Evolutionary conservation across 345 rosid species (phyloP).

Genomic region (Ceriops tagal): DNA sequence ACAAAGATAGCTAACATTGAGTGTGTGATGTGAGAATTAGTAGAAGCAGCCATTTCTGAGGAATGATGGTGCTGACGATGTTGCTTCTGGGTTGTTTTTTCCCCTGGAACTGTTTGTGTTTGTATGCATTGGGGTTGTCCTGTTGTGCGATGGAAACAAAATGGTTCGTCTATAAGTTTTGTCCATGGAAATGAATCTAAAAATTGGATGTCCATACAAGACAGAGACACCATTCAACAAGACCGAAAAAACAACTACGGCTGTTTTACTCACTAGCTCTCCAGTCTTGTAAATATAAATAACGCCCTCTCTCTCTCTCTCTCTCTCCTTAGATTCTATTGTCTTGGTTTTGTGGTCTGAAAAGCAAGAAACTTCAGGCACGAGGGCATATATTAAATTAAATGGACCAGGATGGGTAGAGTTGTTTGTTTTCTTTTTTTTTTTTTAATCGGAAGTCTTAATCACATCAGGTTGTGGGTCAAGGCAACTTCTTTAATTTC

Average conservation of each 20-base stretch:
- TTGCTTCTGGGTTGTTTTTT: slow-evolving; percentile 33
- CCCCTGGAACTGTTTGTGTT: slow-evolving; percentile 23
- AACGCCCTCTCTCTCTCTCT: slow-evolving; percentile 6
- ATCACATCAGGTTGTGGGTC: slow-evolving; percentile 21
- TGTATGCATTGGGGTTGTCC: slow-evolving; percentile 57
- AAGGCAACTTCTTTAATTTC: slow-evolving; percentile 2
- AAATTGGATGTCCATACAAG: slow-evolving; percentile 43
- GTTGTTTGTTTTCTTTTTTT: background rate
- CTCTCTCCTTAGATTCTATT: slow-evolving; percentile 24
- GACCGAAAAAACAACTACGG: background rate
- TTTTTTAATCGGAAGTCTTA: slow-evolving; percentile 12
- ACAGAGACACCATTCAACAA: slow-evolving; percentile 23
- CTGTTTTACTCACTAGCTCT: slow-evolving; percentile 29
- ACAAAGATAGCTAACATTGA: slow-evolving; percentile 44
- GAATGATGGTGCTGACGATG: slow-evolving; percentile 35
- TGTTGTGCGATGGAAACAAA: slow-evolving; percentile 30
- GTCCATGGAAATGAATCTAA: slow-evolving; percentile 37
- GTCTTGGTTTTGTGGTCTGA: slow-evolving; percentile 40
- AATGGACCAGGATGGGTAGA: slow-evolving; percentile 28
- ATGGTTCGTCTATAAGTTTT: slow-evolving; percentile 24
- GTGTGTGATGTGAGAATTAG: slow-evolving; percentile 25
- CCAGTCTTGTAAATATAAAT: slow-evolving; percentile 33
- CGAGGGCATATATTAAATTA: slow-evolving; percentile 27
- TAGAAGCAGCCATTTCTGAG: slow-evolving; percentile 52
- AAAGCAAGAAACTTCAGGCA: slow-evolving; percentile 41